Base-by-base conservation (phyloP, 1,139 yeast species). In the Sugiyamaella paludigena region DNA sequence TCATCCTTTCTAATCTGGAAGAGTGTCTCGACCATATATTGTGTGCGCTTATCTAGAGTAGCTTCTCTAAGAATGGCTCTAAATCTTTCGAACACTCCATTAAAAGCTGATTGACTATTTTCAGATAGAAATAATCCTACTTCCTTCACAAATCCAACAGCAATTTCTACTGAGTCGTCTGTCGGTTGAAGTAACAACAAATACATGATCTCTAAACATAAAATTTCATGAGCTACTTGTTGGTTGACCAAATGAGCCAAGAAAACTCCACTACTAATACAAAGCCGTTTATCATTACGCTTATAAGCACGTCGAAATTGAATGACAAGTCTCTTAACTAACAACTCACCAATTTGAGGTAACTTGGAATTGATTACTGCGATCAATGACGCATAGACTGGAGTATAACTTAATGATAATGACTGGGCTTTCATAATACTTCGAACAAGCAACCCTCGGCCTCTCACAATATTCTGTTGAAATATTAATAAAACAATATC, bases 191-290 rank as follows among this genome's bases (percentile, higher is more conserved):
- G 72, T 45, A 87, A 65, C 30, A 88, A 66, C 19, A 84, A 57
- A 52, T 83, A 81, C 34, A 87, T 57, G 0, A 87, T 71, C 63
- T 89, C 89, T 28, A 87, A 70, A 0, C 80, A 68, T 5, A 87
- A 59, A 33, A 84, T 73, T 50, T 83, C 91, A 58, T 80, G 82
- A 11, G 81, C 70, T 1, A 88, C 86, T 47, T 75, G 77, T 55
- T 80, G 85, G 58, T 83, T 84, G 43, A 80, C 77, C 52, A 89
- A 67, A 45, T 83, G 83, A 1, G 84, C 80, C 13, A 89, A 49
- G 53, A 89, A 80, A 2, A 67, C 58, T 1, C 75, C 64, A 11
- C 79, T 67, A 10, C 76, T 66, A 13, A 69, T 62, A 48, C 83
- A 79, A 2, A 63, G 61, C 0, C 61, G 56, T 51, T 73, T 75